Percentiles rank a stretch among this genome's conserved stretches.
Conservation (phyloP, 352 stramenopile genomes). For the Phytophthora cryptogea region DNA sequence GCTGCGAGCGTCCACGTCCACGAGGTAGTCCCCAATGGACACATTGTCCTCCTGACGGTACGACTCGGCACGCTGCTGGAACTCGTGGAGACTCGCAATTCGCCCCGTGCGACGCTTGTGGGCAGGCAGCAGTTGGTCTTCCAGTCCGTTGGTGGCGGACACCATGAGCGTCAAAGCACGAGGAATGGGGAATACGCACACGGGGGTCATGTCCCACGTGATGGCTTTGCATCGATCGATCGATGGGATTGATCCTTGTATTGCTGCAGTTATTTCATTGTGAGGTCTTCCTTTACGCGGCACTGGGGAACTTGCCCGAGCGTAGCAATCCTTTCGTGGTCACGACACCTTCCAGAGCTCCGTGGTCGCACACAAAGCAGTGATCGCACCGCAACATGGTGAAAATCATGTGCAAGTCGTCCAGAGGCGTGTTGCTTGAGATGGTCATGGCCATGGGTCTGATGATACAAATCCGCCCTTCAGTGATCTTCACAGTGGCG, state of each 20-base stretch:
- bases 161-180: background rate
- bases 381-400: constrained; percentile 90
- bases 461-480: constrained; percentile 63
- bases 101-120: constrained; percentile 68
- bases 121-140: constrained; percentile 52
- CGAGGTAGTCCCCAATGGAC: constrained; percentile 19
- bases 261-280: too few relatives aligned
- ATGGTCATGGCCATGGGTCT: constrained; percentile 84
- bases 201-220: background rate
- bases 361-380: constrained; percentile 88
- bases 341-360: constrained; percentile 80
- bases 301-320: constrained; percentile 38
- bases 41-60: constrained; percentile 38
- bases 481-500: constrained; percentile 69
- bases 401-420: constrained; percentile 92
- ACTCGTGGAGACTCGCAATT: constrained; percentile 74
- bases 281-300: too few relatives aligned
- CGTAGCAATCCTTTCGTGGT: constrained; percentile 76
- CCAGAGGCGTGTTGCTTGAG: constrained; percentile 76
- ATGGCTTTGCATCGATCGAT: background rate
- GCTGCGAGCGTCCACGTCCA: constrained; percentile 21
- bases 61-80: constrained; percentile 69
- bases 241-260: background rate
- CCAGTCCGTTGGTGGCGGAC: constrained; percentile 9
- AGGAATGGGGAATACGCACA: background rate